phyloP scores from a whole-genome alignment of 441 rosid genomes.

The Corymbia citriodora region DNA sequence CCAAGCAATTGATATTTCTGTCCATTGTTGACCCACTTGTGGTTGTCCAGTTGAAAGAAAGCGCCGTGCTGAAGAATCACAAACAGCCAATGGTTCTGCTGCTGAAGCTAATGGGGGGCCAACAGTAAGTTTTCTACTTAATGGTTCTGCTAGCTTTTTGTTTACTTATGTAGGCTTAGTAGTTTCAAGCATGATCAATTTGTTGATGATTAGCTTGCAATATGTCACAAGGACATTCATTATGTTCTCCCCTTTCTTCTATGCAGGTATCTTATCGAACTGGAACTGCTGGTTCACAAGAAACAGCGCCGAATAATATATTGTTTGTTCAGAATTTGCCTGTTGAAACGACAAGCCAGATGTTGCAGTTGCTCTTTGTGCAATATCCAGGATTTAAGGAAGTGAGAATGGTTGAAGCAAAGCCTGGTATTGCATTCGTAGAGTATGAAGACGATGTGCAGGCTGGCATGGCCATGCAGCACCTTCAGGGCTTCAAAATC shows the following conservation, averaged over 20 bases:
- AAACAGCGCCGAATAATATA: slow-evolving; percentile 73
- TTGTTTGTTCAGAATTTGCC: slow-evolving; percentile 93
- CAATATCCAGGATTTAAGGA: slow-evolving; percentile 92
- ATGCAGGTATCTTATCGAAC: slow-evolving; percentile 51
- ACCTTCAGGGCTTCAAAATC: slow-evolving; percentile 91
- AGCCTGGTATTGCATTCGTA: slow-evolving; percentile 91
- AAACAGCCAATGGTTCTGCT: slow-evolving; percentile 50
- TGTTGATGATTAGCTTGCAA: not conserved
- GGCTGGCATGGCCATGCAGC: slow-evolving; percentile 86
- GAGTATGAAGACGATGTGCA: slow-evolving; percentile 92
- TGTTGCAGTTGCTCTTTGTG: slow-evolving; percentile 77
- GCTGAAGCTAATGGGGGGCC: slow-evolving; percentile 43
- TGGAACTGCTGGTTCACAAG: slow-evolving; percentile 34
- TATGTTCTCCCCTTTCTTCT: not conserved
- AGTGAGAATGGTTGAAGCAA: slow-evolving; percentile 87
- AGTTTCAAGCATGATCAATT: not conserved
- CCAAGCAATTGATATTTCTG: not conserved
- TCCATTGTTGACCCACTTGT: slow-evolving; percentile 2
- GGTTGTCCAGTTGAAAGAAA: slow-evolving; percentile 69
- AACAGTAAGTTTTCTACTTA: slow-evolving; percentile 37
- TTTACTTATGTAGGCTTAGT: not conserved
- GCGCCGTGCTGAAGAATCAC: slow-evolving; percentile 63
- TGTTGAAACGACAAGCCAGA: slow-evolving; percentile 68
- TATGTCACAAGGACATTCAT: not conserved
- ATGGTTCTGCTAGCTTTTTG: not conserved